Evolutionary conservation across 2,329 filamentous ascomycete genomes (phyloP).

Genomic region (Phialophora tarda): DNA sequence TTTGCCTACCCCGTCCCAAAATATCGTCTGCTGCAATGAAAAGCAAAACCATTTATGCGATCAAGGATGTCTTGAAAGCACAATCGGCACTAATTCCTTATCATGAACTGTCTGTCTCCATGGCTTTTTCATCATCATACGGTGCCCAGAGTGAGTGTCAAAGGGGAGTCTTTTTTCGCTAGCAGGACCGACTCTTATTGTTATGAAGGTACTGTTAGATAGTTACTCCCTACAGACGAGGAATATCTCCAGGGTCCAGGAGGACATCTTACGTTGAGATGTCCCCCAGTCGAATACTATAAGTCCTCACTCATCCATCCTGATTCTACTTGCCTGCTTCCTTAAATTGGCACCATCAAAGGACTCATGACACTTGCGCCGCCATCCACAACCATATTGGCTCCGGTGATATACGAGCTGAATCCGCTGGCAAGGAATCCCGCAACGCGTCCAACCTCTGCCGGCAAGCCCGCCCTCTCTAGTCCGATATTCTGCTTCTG

Average conservation of each 20-base stretch:
- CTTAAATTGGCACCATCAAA: slow-evolving; percentile 49
- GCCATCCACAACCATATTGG: slow-evolving; percentile 67
- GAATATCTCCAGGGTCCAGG: not conserved
- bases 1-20: not conserved
- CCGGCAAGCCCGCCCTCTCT: slow-evolving; percentile 62
- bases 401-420: slow-evolving; percentile 66
- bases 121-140: slow-evolving; percentile 87
- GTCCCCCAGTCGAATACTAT: not conserved
- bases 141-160: slow-evolving; percentile 76
- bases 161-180: slow-evolving; percentile 92
- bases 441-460: slow-evolving; percentile 65
- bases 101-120: slow-evolving; percentile 78
- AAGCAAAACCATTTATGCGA: not conserved
- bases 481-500: slow-evolving; percentile 62
- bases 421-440: slow-evolving; percentile 69
- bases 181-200: slow-evolving; percentile 79
- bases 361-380: slow-evolving; percentile 58
- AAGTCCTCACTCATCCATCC: not conserved
- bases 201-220: slow-evolving; percentile 93
- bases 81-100: slow-evolving; percentile 71
- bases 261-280: too few relatives aligned
- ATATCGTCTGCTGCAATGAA: not conserved
- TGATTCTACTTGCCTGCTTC: not conserved
- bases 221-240: slow-evolving; percentile 79
- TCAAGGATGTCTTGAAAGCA: slow-evolving; percentile 3